phyloP scores from a whole-genome alignment of 2,329 filamentous ascomycete genomes.

The Tolypocladium nubicola region DNA sequence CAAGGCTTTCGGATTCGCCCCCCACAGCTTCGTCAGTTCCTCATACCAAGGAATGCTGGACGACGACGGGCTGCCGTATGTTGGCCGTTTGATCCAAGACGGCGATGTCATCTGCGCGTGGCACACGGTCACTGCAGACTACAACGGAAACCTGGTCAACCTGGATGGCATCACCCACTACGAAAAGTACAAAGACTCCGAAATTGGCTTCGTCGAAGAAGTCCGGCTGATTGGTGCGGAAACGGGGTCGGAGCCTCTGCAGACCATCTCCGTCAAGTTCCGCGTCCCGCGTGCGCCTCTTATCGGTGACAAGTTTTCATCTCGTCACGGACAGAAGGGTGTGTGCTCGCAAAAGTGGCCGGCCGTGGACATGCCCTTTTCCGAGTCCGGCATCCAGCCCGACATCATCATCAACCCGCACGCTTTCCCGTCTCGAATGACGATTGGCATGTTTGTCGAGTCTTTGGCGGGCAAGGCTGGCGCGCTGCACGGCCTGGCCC shows the following conservation, averaged over 20 bases:
- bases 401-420: slow-evolving; percentile 99
- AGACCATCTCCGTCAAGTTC: slow-evolving; percentile 86
- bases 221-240: slow-evolving; percentile 85
- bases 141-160: slow-evolving; percentile 69
- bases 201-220: slow-evolving; percentile 83
- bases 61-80: slow-evolving; percentile 73
- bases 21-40: slow-evolving; percentile 60
- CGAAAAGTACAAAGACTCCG: slow-evolving; percentile 88
- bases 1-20: slow-evolving; percentile 87
- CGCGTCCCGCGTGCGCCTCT: slow-evolving; percentile 81
- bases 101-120: slow-evolving; percentile 83
- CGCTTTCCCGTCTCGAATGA: slow-evolving; percentile 99
- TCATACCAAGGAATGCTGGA: slow-evolving; percentile 66
- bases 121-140: slow-evolving; percentile 77
- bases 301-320: slow-evolving; percentile 99
- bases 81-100: slow-evolving; percentile 67
- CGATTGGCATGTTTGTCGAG: slow-evolving; percentile 98
- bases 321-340: slow-evolving; percentile 96
- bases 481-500: slow-evolving; percentile 86
- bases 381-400: slow-evolving; percentile 90
- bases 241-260: slow-evolving; percentile 68
- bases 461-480: slow-evolving; percentile 92
- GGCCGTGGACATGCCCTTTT: slow-evolving; percentile 87
- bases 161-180: slow-evolving; percentile 77
- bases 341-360: slow-evolving; percentile 96